A percentile compares a stretch with the other conserved stretches of the same genome.
These are phyloP conservation scores for Syzygium aqueum DNA, from an alignment of 345 rosid species.

Conservation along the genomic window DNA sequence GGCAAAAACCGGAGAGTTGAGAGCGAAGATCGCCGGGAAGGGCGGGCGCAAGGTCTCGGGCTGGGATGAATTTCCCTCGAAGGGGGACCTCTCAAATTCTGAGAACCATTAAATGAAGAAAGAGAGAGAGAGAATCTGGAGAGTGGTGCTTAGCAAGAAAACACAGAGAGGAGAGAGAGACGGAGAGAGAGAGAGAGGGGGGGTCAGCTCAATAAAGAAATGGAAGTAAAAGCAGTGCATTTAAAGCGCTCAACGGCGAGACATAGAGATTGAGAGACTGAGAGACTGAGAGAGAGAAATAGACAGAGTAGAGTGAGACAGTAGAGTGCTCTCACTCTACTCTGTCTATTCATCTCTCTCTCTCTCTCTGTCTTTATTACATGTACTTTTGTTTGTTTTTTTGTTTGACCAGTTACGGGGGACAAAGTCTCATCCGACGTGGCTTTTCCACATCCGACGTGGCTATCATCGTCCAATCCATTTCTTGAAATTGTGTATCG, in stretches of 20 bases:
- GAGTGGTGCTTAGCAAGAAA: background rate
- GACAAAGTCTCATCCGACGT: no score
- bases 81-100: background rate
- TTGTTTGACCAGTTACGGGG: no score
- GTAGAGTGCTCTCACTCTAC: background rate
- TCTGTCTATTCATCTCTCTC: no score
- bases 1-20: background rate
- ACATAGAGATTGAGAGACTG: background rate
- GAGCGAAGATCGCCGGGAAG: background rate
- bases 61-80: background rate
- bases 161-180: background rate
- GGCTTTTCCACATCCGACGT: no score
- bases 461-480: no score
- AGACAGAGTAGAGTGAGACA: background rate
- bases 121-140: background rate
- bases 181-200: background rate
- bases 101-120: background rate
- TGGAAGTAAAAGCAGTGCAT: background rate
- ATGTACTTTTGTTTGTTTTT: no score
- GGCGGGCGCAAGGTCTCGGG: background rate
- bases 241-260: constrained; percentile 3
- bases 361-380: no score
- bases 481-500: no score
- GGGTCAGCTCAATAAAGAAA: background rate
- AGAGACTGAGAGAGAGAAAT: background rate